phyloP scores from a whole-genome alignment of 176 grass and related monocot species.

The Thinopyrum elongatum region DNA sequence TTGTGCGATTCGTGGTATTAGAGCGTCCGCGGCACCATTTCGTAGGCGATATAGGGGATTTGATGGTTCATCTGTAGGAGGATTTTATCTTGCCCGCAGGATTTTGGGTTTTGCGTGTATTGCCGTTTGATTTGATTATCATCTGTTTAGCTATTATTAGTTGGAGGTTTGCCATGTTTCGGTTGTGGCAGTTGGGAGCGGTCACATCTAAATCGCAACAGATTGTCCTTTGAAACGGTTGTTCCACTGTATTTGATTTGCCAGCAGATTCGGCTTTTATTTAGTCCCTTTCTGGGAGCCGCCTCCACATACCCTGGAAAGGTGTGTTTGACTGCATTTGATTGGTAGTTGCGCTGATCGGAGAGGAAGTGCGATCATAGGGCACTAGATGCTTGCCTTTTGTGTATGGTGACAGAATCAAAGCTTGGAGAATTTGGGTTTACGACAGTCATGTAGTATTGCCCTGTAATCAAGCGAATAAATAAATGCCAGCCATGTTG shows the following conservation, averaged over 20 bases:
- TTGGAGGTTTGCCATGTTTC: not conserved
- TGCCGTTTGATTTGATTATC: not conserved
- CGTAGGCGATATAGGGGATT: not conserved
- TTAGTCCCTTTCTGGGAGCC: not conserved
- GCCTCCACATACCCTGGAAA: not conserved
- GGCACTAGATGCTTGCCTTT: not conserved
- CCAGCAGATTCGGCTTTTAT: not conserved
- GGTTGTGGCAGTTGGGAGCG: not conserved
- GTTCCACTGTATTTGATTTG: not conserved
- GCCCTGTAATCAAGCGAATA: not conserved
- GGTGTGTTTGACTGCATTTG: not conserved
- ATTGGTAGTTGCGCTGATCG: not conserved
- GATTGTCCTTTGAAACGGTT: not conserved
- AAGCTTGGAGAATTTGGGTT: not conserved
- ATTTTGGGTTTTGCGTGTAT: not conserved
- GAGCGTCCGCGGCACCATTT: not conserved
- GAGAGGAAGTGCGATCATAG: not conserved
- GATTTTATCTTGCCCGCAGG: not conserved
- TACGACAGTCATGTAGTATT: not conserved
- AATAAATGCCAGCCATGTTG: not conserved
- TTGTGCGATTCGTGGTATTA: not conserved
- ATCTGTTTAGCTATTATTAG: not conserved
- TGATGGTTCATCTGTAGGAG: not conserved
- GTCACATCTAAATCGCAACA: not conserved
- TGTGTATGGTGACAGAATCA: not conserved